Percentiles rank a stretch among this genome's conserved stretches.
Conservation (phyloP, 129 eudicot genomes). For the Deinandra increscens region DNA sequence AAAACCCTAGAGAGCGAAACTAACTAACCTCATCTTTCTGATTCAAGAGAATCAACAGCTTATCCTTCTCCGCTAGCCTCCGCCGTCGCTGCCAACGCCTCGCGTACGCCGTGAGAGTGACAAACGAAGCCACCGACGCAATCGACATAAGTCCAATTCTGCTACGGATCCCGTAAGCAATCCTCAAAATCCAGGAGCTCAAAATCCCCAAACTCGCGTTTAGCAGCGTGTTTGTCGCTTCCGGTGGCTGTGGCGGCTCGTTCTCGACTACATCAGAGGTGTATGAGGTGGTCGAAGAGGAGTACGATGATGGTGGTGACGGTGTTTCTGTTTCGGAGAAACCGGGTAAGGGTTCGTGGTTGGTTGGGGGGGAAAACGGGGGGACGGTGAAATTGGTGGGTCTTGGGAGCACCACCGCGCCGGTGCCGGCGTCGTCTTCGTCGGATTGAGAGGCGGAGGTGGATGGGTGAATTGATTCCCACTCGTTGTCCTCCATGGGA, state of each 20-base stretch:
- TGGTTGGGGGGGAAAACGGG: conserved; percentile 4
- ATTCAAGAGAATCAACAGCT: conserved; percentile 20
- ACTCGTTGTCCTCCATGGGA: conserved; percentile 30
- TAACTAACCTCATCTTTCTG: conserved; percentile 39
- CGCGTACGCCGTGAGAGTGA: conserved; percentile 12
- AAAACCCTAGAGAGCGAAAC: no score
- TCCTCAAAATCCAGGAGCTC: conserved; percentile 30
- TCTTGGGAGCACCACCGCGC: conserved; percentile 13
- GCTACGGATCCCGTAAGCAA: conserved; percentile 27
- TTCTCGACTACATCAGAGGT: conserved; percentile 5
- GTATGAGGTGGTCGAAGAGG: conserved; percentile 19
- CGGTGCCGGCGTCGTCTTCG: conserved; percentile 17
- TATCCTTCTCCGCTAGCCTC: conserved; percentile 18
- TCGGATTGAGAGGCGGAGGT: conserved; percentile 32
- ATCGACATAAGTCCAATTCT: conserved; percentile 31
- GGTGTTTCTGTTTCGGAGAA: conserved; percentile 21
- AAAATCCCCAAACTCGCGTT: conserved; percentile 27
- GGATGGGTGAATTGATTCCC: conserved; percentile 36
- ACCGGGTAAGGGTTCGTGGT: conserved; percentile 15
- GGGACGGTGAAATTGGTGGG: not conserved
- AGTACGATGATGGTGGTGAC: conserved; percentile 20
- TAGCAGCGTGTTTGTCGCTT: conserved; percentile 1
- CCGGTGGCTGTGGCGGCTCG: conserved; percentile 19
- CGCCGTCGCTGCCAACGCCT: conserved; percentile 31
- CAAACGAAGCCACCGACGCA: conserved; percentile 24